These are phyloP conservation scores for Ophiostoma sp. DNA, from an alignment of 2,329 filamentous ascomycete genomes.

Conservation along the genomic window DNA sequence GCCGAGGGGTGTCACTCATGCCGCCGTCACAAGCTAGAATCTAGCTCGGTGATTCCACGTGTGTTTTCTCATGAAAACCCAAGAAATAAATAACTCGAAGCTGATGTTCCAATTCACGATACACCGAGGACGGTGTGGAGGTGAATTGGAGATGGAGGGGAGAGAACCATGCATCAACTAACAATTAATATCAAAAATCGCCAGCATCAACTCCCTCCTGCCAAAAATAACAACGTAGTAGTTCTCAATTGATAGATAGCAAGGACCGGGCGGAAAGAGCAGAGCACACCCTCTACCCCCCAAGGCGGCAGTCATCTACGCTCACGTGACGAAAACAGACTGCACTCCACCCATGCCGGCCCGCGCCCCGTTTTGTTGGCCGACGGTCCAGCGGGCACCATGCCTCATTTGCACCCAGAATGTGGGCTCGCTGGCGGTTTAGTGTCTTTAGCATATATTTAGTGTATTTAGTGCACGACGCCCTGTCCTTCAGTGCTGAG, in stretches of 20 bases:
- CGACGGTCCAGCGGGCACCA: constrained; percentile 26
- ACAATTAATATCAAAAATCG: not conserved
- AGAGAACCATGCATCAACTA: not conserved
- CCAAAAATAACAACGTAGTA: not conserved
- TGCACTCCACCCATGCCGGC: constrained; percentile 26
- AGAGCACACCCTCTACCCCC: not conserved
- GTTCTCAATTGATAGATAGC: not conserved
- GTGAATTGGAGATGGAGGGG: too few relatives aligned
- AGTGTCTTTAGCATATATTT: constrained; percentile 14
- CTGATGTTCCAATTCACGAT: not conserved
- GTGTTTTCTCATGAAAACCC: not conserved
- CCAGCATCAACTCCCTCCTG: not conserved
- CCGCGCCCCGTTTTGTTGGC: constrained; percentile 23
- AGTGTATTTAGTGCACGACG: constrained; percentile 10
- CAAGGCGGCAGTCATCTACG: constrained; percentile 19
- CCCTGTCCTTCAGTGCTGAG: not conserved
- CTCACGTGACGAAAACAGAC: constrained; percentile 24
- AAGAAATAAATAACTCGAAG: too few relatives aligned
- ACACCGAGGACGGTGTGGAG: not conserved
- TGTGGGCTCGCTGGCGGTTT: constrained; percentile 11
- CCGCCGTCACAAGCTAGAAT: not conserved
- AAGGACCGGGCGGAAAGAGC: not conserved
- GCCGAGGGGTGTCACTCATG: not conserved
- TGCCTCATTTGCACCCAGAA: constrained; percentile 25
- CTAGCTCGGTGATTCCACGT: not conserved